Base-by-base conservation (phyloP, 768 basidiomycete species). In the Boletellus ananas region DNA sequence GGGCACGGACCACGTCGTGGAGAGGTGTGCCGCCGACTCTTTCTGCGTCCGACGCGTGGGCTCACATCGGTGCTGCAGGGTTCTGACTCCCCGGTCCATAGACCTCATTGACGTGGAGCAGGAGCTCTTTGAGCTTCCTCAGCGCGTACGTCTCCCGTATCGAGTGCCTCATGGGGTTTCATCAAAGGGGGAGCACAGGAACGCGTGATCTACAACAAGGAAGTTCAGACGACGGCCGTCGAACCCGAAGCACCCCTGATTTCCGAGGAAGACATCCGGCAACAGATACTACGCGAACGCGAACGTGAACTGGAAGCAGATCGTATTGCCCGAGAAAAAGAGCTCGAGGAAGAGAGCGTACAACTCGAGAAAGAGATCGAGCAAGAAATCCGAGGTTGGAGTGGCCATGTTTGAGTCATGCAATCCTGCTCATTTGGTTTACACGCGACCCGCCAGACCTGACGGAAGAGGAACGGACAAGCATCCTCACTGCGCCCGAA, bases 81-180 rank as follows among this genome's bases (percentile, higher is more conserved):
- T 73, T 39, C 73, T 89, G 60, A 82, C 79, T 5, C 83, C 85
- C 11, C 77, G 87, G 37, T 75, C 79, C 27, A 72, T 83, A 37
- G 90, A 91, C 62, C 76, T 93, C n/a, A 80, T 95, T 43, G 90
- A 95, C 57, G 77, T 90, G 16, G 89, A 93, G 56, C 85, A 91
- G 61, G 94, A 96, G 62, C 72, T 96, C 6, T 95, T 91, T 58
- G 93, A 94, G 59, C 71, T 94, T 11, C 93, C 93, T 3, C 83
- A 87, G 60, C 91, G 87, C 74, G 93, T 91, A 48, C 41, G 73
- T 60, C 21, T 33, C 21, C 35, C 12, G 38, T 13, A 3, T 43
- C 11, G 17, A 17, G 10, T 14, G 20, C 44, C 14, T 13, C 11
- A 35, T 18, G 11, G 5, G 12, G 20, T 52, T 41, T 52, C 40